These are phyloP conservation scores for Hyaloperonospora brassicae DNA, from an alignment of 352 stramenopile genomes.

Conservation along the genomic window DNA sequence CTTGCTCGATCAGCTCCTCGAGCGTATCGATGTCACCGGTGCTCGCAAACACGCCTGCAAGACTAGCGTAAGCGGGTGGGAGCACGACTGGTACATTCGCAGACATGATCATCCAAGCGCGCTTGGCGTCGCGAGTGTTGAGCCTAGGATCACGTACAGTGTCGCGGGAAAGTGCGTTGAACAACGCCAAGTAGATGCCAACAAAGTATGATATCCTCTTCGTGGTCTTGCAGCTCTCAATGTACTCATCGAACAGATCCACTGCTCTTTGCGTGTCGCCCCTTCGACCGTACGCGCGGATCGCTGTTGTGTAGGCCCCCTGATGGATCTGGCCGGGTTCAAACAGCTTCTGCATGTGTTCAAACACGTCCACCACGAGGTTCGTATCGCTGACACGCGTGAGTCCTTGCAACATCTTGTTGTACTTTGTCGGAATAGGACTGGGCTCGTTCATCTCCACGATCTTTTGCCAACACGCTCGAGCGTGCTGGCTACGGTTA, in stretches of 20 bases:
- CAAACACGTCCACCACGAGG: slow-evolving; percentile 55
- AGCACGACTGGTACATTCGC: slow-evolving; percentile 54
- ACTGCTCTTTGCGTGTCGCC: slow-evolving; percentile 54
- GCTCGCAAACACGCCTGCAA: slow-evolving; percentile 72
- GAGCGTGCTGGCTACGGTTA: slow-evolving; percentile 51
- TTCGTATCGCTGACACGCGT: slow-evolving; percentile 50
- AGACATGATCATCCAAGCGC: slow-evolving; percentile 70
- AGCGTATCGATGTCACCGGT: slow-evolving; percentile 64
- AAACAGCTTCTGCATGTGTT: slow-evolving; percentile 45
- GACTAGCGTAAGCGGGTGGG: slow-evolving; percentile 71
- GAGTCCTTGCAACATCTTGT: slow-evolving; percentile 56
- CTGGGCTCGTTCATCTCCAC: slow-evolving; percentile 34
- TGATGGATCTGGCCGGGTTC: slow-evolving; percentile 40
- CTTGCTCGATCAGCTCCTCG: slow-evolving; percentile 51
- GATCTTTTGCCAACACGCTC: slow-evolving; percentile 69
- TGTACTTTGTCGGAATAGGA: slow-evolving; percentile 44
- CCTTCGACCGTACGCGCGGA: slow-evolving; percentile 62
- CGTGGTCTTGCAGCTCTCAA: slow-evolving; percentile 32
- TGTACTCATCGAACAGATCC: slow-evolving; percentile 63
- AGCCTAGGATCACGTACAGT: slow-evolving; percentile 46
- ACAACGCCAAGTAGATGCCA: slow-evolving; percentile 65
- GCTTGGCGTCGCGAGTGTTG: slow-evolving; percentile 64
- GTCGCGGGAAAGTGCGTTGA: slow-evolving; percentile 78
- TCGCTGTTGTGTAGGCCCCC: slow-evolving; percentile 51
- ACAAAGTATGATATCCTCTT: slow-evolving; percentile 33